These are phyloP conservation scores for Xylariaceae sp. DNA, from an alignment of 2,329 filamentous ascomycete genomes.

Conservation along the genomic window DNA sequence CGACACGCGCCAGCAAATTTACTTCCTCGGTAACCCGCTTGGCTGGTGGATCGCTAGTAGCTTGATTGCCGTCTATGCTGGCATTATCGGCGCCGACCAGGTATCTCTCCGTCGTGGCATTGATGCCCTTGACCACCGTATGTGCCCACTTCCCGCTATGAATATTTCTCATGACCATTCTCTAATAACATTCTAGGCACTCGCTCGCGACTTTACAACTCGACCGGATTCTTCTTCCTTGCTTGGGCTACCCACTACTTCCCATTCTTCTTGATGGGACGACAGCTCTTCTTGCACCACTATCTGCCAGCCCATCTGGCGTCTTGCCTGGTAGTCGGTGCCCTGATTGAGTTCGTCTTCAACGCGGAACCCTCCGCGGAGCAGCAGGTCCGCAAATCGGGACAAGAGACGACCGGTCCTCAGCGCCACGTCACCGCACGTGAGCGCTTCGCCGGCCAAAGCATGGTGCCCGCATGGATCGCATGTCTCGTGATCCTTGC, in stretches of 20 bases:
- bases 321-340: conserved; percentile 82
- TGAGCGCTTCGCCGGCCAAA: conserved; percentile 76
- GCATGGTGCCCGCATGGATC: conserved; percentile 71
- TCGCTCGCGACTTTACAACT: conserved; percentile 93
- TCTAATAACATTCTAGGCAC: conserved; percentile 53
- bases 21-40: conserved; percentile 94
- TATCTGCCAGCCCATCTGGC: conserved; percentile 94
- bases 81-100: conserved; percentile 88
- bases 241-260: conserved; percentile 97
- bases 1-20: conserved; percentile 92
- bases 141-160: conserved; percentile 40
- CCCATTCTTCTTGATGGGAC: conserved; percentile 96
- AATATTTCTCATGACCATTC: not conserved
- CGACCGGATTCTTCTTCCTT: conserved; percentile 97
- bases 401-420: conserved; percentile 42
- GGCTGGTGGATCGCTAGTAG: conserved; percentile 97
- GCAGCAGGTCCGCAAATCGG: conserved; percentile 42
- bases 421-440: conserved; percentile 68
- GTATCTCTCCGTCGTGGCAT: conserved; percentile 87
- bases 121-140: conserved; percentile 88
- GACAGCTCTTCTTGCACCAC: conserved; percentile 95
- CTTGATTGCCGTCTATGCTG: conserved; percentile 85
- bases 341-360: conserved; percentile 93
- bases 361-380: conserved; percentile 72
- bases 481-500: conserved; percentile 66